A percentile compares a stretch with the other conserved stretches of the same genome.
Evolutionary conservation across 768 basidiomycete species (phyloP).

Genomic region (Boletus reticuloceps): DNA sequence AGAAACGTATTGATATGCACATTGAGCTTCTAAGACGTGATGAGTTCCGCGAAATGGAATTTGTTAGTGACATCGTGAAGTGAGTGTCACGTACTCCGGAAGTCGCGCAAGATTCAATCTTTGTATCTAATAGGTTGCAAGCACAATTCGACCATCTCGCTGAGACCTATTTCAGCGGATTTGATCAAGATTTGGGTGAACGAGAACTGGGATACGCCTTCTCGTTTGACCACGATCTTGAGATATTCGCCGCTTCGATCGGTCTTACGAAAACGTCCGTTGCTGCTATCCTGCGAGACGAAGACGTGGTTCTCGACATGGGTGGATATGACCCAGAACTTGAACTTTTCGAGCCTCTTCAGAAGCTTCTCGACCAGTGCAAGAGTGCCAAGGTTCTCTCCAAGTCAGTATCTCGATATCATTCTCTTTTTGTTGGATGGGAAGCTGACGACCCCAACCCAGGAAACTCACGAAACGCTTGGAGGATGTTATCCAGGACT

Average conservation of each 20-base stretch:
- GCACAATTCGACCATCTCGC: conserved; percentile 92
- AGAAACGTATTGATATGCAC: conserved; percentile 91
- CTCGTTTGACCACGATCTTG: conserved; percentile 87
- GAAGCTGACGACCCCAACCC: neutral
- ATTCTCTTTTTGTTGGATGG: neutral
- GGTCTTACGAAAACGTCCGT: conserved; percentile 88
- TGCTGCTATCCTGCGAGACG: conserved; percentile 67
- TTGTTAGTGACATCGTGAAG: conserved; percentile 87
- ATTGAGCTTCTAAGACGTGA: conserved; percentile 80
- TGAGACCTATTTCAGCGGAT: conserved; percentile 79
- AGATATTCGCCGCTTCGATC: conserved; percentile 90
- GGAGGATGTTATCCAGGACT: conserved; percentile 74
- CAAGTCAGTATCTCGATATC: conserved; percentile 46
- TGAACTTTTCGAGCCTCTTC: conserved; percentile 80
- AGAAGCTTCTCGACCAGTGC: conserved; percentile 78
- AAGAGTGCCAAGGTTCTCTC: conserved; percentile 78
- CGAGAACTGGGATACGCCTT: conserved; percentile 80
- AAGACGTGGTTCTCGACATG: conserved; percentile 72
- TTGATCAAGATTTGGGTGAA: conserved; percentile 87
- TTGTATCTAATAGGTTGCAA: conserved; percentile 61
- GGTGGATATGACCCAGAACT: conserved; percentile 71
- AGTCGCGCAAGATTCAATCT: neutral
- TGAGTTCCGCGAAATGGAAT: conserved; percentile 92
- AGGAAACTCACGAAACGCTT: conserved; percentile 89
- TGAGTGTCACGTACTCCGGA: conserved; percentile 38